These are phyloP conservation scores for Hebeloma cylindrosporum DNA, from an alignment of 768 basidiomycete genomes.

Conservation along the genomic window DNA sequence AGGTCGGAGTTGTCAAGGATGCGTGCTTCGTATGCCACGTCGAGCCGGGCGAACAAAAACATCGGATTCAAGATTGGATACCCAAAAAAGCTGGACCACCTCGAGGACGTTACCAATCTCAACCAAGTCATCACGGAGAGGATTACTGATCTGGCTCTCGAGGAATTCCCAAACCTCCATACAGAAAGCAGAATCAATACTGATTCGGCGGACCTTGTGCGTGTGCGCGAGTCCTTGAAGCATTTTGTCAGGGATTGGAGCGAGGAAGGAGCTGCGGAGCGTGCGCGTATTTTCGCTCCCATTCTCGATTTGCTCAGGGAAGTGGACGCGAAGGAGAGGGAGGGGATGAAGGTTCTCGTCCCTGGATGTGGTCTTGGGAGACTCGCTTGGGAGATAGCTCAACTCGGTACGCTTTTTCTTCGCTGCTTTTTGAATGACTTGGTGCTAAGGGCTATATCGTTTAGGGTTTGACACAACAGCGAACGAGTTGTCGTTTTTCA, in stretches of 20 bases:
- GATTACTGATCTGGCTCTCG: conserved; percentile 37
- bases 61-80: conserved; percentile 55
- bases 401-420: conserved; percentile 43
- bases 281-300: conserved; percentile 54
- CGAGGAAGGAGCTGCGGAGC: conserved; percentile 51
- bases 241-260: conserved; percentile 77
- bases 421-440: background rate
- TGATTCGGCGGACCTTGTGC: conserved; percentile 40
- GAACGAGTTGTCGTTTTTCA: conserved; percentile 64
- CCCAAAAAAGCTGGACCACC: conserved; percentile 47
- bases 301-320: conserved; percentile 48
- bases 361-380: conserved; percentile 66
- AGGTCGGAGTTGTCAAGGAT: conserved; percentile 40
- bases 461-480: conserved; percentile 58
- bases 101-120: conserved; percentile 39
- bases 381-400: conserved; percentile 67
- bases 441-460: too few relatives aligned
- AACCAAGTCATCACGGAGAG: conserved; percentile 39
- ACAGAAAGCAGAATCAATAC: conserved; percentile 11
- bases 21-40: conserved; percentile 42
- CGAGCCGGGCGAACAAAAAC: conserved; percentile 46
- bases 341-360: conserved; percentile 48
- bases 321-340: conserved; percentile 30
- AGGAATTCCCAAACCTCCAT: conserved; percentile 23
- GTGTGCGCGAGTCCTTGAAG: conserved; percentile 60